Evolutionary conservation across 805 yeast species (phyloP).

Genomic region (Saturnispora zaruensis): DNA sequence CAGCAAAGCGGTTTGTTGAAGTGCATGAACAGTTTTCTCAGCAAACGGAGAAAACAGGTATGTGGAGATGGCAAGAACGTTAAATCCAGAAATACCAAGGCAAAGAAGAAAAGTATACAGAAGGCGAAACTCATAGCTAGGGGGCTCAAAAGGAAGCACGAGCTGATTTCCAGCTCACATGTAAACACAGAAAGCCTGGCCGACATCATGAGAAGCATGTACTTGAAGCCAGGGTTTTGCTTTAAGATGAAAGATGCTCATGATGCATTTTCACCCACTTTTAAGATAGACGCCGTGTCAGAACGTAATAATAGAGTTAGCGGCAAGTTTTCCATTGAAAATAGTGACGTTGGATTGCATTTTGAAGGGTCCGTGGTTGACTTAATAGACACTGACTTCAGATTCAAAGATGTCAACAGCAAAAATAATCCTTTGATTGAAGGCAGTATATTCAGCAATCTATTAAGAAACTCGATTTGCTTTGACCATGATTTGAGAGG

Average conservation of each 20-base stretch:
- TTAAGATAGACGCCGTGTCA: not conserved
- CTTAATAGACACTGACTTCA: slow-evolving; percentile 24
- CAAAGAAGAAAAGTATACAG: not conserved
- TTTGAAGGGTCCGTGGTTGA: slow-evolving; percentile 24
- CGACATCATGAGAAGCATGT: slow-evolving; percentile 4
- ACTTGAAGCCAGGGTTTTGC: slow-evolving; percentile 4
- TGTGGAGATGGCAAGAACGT: not conserved
- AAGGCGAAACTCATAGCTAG: not conserved
- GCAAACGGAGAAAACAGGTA: not conserved
- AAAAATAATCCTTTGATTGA: slow-evolving; percentile 20
- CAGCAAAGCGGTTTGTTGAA: not conserved
- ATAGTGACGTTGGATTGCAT: not conserved
- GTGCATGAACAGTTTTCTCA: not conserved
- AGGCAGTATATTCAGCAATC: slow-evolving; percentile 25
- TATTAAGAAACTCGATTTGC: slow-evolving; percentile 24
- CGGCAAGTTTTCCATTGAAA: slow-evolving; percentile 2
- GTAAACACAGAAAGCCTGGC: not conserved
- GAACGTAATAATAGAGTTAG: not conserved
- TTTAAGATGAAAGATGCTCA: slow-evolving; percentile 2
- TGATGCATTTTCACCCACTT: slow-evolving; percentile 2
- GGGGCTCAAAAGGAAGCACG: slow-evolving; percentile 4
- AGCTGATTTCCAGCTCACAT: not conserved
- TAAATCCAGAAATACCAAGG: not conserved
- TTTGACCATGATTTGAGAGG: slow-evolving; percentile 19
- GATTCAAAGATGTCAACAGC: slow-evolving; percentile 15